phyloP scores from a whole-genome alignment of 345 rosid species.

The Syzygium aromaticum region DNA sequence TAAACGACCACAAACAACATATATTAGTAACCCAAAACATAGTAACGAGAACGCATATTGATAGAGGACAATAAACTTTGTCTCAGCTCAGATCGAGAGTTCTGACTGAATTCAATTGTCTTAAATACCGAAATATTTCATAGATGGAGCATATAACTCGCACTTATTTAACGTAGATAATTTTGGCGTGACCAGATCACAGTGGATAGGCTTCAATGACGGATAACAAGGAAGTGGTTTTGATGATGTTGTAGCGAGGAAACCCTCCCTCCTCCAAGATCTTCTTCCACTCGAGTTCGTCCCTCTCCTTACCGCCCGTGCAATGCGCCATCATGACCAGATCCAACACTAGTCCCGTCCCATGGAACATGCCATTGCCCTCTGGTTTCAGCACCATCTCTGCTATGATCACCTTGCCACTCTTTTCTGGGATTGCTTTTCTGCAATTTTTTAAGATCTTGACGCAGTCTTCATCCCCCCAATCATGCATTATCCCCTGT shows the following conservation, averaged over 20 bases:
- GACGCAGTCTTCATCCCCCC: neutral
- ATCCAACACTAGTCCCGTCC: constrained; percentile 1
- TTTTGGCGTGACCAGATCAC: neutral
- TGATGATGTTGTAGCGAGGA: constrained; percentile 19
- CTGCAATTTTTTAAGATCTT: neutral
- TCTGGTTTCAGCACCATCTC: neutral
- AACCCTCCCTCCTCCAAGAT: constrained; percentile 21
- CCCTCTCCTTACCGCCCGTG: constrained; percentile 15
- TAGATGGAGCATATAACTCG: neutral
- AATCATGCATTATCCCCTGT: neutral
- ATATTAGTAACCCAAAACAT: neutral
- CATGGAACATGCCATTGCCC: neutral
- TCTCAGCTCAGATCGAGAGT: neutral
- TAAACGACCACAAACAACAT: neutral
- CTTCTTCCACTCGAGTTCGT: constrained; percentile 18
- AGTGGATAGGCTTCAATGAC: constrained; percentile 17
- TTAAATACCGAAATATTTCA: neutral
- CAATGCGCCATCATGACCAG: constrained; percentile 14
- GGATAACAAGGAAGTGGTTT: constrained; percentile 3
- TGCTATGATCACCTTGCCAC: neutral
- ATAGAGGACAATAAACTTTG: neutral
- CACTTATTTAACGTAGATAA: neutral
- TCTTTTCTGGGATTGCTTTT: neutral
- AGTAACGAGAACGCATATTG: neutral
- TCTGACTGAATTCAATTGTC: neutral